Base-by-base conservation (phyloP, 2,329 filamentous ascomycete species). In the Lecanosticta acicola region DNA sequence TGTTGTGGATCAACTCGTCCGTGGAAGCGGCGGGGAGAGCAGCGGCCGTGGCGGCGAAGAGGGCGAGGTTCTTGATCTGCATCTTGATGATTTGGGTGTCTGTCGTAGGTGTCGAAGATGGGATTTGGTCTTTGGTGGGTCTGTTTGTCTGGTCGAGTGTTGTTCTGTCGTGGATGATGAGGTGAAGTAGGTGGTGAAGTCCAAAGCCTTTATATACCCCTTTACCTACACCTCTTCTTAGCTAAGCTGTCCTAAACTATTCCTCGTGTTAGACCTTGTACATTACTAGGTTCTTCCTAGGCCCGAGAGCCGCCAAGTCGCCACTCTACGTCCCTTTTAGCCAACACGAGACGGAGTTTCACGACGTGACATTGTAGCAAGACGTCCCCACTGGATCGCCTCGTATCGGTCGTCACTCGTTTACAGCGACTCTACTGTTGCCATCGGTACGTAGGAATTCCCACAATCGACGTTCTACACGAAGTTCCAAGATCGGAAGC, bases 11-110 rank as follows among this genome's bases (percentile, higher is more conserved):
- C 32, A 10, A 34, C 4, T 24, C 34, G 20, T n/a, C n/a, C n/a
- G 13, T 26, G n/a, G 8, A 9, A n/a, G n/a, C 24, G 11, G 39
- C 32, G 5, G 39, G 39, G 18, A 41, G 24, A 17, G 39, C 39
- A 14, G 24, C 39, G 39, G 39, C 39, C 39, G 39, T 13, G 39
- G 39, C 39, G 14, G 24, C 39, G 24, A 41, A 41, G 24, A 41
- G 39, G 39, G 39, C 39, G 39, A 41, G 4, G 24, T 32, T 32
- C 24, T 32, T 41, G 39, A 18, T 26, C 8, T 32, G 39, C 39
- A 41, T 41, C 3, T 32, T 41, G 39, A 32, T 16, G n/a, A 16
- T 13, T 35, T 5, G 5, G 4, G 5, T 5, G 33, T 35, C n/a
- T 5, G 33, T 35, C n/a, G n/a, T n/a, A 10, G 16, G 8, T 37